Evolutionary conservation across 164 flowering plant genomes (phyloP).

Genomic region (Vitis labrusca): DNA sequence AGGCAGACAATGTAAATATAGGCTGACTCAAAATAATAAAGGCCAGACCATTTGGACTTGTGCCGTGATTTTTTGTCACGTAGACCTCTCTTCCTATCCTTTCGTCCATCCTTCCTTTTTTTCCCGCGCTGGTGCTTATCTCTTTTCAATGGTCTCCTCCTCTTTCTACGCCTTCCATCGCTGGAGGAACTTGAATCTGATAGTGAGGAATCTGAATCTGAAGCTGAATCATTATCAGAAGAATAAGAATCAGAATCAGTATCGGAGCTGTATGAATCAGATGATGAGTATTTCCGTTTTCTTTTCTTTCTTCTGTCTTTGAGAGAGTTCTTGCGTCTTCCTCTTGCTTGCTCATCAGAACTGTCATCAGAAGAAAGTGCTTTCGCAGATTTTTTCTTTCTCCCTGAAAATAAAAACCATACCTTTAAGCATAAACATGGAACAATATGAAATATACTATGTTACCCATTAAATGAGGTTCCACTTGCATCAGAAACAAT

Average conservation of each 20-base stretch:
- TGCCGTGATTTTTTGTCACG: slow-evolving; percentile 34
- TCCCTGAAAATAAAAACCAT: slow-evolving; percentile 32
- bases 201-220: slow-evolving; percentile 28
- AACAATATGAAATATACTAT: not conserved
- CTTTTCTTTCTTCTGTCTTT: slow-evolving; percentile 48
- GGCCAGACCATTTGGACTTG: slow-evolving; percentile 45
- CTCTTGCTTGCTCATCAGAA: slow-evolving; percentile 38
- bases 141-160: slow-evolving; percentile 40
- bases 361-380: slow-evolving; percentile 38
- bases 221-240: slow-evolving; percentile 31
- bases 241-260: slow-evolving; percentile 32
- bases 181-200: slow-evolving; percentile 58
- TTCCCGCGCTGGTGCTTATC: slow-evolving; percentile 26
- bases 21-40: not conserved
- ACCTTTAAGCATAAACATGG: not conserved
- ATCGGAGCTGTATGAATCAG: slow-evolving; percentile 64
- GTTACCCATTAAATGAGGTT: not conserved
- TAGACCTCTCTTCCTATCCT: slow-evolving; percentile 28
- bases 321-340: slow-evolving; percentile 31
- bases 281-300: slow-evolving; percentile 58
- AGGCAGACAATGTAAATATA: not conserved
- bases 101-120: slow-evolving; percentile 35
- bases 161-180: slow-evolving; percentile 53
- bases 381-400: slow-evolving; percentile 39
- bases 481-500: not conserved